Conservation (phyloP, 495 filamentous ascomycete species). For the Bryoglossum gracile region DNA sequence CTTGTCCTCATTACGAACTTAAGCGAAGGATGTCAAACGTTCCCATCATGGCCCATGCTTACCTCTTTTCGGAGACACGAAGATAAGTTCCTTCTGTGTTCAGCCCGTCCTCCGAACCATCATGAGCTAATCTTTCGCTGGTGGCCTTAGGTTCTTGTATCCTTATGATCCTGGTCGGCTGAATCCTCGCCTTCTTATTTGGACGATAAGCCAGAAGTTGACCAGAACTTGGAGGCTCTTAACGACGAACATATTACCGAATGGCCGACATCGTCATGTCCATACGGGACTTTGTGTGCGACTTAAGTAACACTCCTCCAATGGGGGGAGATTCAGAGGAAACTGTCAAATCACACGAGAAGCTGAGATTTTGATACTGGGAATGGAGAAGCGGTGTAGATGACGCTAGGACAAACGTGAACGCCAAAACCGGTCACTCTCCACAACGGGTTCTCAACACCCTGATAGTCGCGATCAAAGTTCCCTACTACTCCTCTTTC, state of each 20-base stretch:
- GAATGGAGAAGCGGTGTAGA: constrained; percentile 20
- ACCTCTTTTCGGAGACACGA: no score
- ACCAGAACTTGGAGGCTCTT: background rate
- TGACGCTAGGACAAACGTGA: constrained; percentile 6
- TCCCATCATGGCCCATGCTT: no score
- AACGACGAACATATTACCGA: background rate
- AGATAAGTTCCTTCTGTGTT: background rate
- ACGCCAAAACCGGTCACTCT: constrained; percentile 1
- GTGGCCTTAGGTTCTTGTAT: background rate
- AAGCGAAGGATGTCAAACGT: no score
- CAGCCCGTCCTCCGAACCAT: background rate
- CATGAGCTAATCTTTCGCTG: no score
- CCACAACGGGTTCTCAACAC: background rate
- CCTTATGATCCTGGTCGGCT: background rate
- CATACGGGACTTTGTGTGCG: no score
- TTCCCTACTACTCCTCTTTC: background rate
- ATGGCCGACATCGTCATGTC: no score
- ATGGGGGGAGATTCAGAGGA: no score
- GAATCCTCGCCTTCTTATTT: background rate
- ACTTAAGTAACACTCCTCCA: no score
- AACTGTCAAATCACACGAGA: no score
- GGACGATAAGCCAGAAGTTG: constrained; percentile 12
- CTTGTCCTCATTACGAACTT: no score
- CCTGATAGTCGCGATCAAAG: background rate
- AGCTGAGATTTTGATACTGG: no score